These are phyloP conservation scores for Dimargaris cristalligena DNA, from an alignment of 192 early-diverging fungal species.

Conservation along the genomic window DNA sequence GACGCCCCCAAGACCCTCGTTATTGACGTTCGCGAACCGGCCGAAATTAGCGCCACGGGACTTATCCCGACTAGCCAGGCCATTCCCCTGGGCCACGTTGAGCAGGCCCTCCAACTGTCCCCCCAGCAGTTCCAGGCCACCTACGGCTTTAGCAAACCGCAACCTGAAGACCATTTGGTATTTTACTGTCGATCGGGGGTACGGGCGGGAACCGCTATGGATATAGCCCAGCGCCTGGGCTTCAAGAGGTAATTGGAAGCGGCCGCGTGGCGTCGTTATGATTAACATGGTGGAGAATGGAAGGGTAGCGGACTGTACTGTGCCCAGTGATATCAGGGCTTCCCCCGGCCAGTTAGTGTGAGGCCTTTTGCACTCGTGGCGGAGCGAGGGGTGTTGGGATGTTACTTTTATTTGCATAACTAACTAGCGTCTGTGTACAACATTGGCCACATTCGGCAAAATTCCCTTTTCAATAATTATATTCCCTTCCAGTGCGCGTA, in stretches of 20 bases:
- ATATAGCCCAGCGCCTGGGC: background rate
- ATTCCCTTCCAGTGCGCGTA: background rate
- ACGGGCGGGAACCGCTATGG: background rate
- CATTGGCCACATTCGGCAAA: background rate
- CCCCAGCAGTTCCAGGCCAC: background rate
- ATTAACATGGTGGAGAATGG: background rate
- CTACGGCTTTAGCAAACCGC: conserved; percentile 5
- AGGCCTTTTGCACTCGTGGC: background rate
- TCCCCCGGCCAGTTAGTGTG: background rate
- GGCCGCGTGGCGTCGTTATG: background rate
- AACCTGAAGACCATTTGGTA: background rate
- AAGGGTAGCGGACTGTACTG: background rate
- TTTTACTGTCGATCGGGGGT: conserved; percentile 10
- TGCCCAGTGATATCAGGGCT: background rate
- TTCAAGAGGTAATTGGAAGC: background rate
- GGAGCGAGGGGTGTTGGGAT: background rate
- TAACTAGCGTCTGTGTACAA: background rate
- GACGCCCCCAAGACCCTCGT: background rate
- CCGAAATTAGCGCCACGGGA: background rate
- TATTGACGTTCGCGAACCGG: conserved; percentile 7
- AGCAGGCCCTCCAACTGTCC: background rate
- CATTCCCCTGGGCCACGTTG: conserved; percentile 2
- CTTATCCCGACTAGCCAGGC: background rate
- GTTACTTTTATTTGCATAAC: background rate
- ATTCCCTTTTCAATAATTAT: background rate